Base-by-base conservation (phyloP, 305 asterid genomes). In the Ruellia speciosa region DNA sequence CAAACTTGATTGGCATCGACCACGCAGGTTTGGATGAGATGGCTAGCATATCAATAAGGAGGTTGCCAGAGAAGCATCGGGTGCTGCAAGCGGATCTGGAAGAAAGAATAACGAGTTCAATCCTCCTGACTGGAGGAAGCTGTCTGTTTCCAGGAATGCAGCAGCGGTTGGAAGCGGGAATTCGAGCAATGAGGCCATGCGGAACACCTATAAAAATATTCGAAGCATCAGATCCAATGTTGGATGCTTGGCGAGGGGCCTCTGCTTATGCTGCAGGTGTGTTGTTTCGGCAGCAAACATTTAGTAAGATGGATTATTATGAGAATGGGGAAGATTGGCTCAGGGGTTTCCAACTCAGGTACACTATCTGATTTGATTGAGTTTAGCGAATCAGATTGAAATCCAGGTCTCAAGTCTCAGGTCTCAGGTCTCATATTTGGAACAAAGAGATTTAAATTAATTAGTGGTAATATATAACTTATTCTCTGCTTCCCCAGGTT, bases 241-340 rank as follows among this genome's bases (percentile, higher is more conserved):
- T 69, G 9, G 96, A 92, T 67, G 95, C 96, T 10, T 92, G 99
- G 99, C 93, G 88, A 18, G 99, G 99, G 49, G 99, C 99, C 64
- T 65, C 99, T 37, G 63, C 69, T 31, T 88, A 77, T 77, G 96
- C 96, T 55, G 65, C 81, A 55, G 69, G 75, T 4, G 33, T 39
- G 69, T 86, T 72, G 18, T 88, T 88, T 67, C 82, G 80, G 13
- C 75, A 70, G 64, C 93, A 82, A 61, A 88, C 94, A 0, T 83
- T 92, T 69, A 86, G 80, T 49, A 73, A 74, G 77, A 72, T 63
- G 88, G 96, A 92, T 79, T 92, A 88, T 66, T 86, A 75, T 13
- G 95, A 92, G 65, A 92, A 88, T 65, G 99, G 99, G 9, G 96
- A 88, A 71, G 96, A 85, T 66, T 81, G 93, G 93, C 84, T 92